A percentile compares a stretch with the other conserved stretches of the same genome.
Evolutionary conservation across 2,329 filamentous ascomycete species (phyloP).

Genomic region (Pestalotiopsis sp.): DNA sequence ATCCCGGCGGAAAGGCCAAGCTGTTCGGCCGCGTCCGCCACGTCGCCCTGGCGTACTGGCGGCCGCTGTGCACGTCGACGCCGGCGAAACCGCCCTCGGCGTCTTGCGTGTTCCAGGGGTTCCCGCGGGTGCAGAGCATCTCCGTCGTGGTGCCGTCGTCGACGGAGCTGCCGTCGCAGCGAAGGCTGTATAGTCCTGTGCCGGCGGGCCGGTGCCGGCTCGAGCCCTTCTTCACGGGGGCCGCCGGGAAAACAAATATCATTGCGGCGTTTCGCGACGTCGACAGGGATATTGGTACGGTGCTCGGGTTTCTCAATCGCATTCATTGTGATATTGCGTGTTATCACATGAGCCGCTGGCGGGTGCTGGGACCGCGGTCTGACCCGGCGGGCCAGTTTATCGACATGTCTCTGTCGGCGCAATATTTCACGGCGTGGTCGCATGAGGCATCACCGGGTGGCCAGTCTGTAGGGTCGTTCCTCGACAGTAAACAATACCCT

Average conservation of each 20-base stretch:
- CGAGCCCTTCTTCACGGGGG: background rate
- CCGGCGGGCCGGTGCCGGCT: background rate
- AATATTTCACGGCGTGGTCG: slow-evolving; percentile 1
- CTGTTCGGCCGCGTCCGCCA: background rate
- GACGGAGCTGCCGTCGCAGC: background rate
- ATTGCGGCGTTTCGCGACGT: background rate
- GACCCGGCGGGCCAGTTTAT: background rate
- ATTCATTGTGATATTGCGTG: background rate
- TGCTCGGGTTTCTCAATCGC: background rate
- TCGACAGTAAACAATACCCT: background rate
- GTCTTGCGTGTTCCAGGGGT: background rate
- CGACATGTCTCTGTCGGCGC: background rate
- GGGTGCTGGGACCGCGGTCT: background rate
- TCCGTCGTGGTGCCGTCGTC: slow-evolving; percentile 2
- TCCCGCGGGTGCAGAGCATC: background rate
- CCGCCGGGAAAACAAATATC: background rate
- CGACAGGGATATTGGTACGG: background rate
- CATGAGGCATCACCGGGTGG: background rate
- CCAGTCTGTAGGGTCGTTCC: background rate
- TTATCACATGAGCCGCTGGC: background rate
- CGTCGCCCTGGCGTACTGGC: slow-evolving; percentile 3
- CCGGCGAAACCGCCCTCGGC: background rate
- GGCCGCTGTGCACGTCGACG: background rate
- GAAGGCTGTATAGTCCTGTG: too few relatives aligned
- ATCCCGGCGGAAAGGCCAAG: too few relatives aligned